Evolutionary conservation across 805 yeast species (phyloP), one percentile per base, ranked within the genome.

Genomic region (Kockiozyma suomiensis): DNA sequence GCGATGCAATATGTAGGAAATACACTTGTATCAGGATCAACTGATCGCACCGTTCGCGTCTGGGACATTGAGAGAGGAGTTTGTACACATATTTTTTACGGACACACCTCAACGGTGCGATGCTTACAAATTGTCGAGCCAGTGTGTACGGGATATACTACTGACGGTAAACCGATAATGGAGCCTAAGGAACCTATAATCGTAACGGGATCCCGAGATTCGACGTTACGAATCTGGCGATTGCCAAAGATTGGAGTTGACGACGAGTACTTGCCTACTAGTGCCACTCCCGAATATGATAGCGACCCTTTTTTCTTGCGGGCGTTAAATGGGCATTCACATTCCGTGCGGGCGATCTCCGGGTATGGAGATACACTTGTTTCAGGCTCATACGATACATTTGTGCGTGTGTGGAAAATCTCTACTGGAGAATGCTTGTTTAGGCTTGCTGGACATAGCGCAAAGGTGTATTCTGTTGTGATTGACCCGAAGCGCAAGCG

Each of bases 161-260:
- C 84, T 51, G 65, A 66, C n/a, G 89, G 88, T 2, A 76, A 76
- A 32, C 83, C 83, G 15, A 78, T 82, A 1, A 73, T 81, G 58
- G 83, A 76, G 67, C 92, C 94, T 0, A 74, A 78, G 57, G 76
- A 73, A 33, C 96, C 96, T 19, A 79, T 88, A 41, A 82, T 94
- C 54, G 83, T 92, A 2, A 90, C 96, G 70, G 93, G 97, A 3
- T 87, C 96, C 33, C 96, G 96, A 70, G 99, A 94, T 73, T 83
- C 90, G 38, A 88, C 97, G 0, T 83, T 94, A 40, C 79, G 96
- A 64, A 85, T 94, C 85, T 94, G 99, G 99, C 96, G 91, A 21
- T 86, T 93, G 68, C 92, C 89, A 73, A 48, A 41, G n/a, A n/a
- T 58, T 2, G 58, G 41, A 5, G 40, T 21, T 3, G 61, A 57